A percentile compares a stretch with the other conserved stretches of the same genome.
Conservation (phyloP, 306 rosid species). For the Acacia crassicarpa region DNA sequence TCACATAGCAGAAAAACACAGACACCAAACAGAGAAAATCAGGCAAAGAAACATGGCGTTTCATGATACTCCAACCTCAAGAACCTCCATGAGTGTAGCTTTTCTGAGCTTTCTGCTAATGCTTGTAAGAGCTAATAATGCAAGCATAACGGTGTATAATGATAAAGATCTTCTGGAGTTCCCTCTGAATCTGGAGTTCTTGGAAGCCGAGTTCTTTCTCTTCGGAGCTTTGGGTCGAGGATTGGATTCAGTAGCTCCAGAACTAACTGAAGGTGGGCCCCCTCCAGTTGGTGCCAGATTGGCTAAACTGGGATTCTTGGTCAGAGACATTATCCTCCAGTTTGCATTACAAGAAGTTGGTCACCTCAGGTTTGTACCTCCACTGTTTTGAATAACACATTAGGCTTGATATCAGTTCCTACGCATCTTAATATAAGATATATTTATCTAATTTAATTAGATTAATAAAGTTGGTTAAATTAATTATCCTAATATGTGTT, state of each 20-base stretch:
- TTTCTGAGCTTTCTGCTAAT: conserved; percentile 9
- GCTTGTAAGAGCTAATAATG: neutral
- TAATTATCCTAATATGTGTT: too few relatives aligned
- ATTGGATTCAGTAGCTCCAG: conserved; percentile 54
- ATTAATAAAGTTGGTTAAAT: too few relatives aligned
- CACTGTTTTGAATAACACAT: neutral
- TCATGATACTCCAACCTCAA: neutral
- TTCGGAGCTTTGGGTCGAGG: conserved; percentile 65
- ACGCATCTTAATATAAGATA: too few relatives aligned
- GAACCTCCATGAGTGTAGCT: neutral
- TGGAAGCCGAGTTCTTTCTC: conserved; percentile 76
- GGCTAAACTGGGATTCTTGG: conserved; percentile 42
- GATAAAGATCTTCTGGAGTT: conserved; percentile 54
- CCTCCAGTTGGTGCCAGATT: conserved; percentile 57
- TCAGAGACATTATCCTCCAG: conserved; percentile 48
- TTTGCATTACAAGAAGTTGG: conserved; percentile 84
- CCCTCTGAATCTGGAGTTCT: conserved; percentile 61
- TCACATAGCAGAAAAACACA: neutral
- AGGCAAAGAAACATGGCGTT: conserved; percentile 29
- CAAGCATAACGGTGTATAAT: neutral
- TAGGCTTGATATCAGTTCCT: neutral
- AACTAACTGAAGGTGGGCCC: conserved; percentile 59
- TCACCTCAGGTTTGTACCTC: conserved; percentile 56
- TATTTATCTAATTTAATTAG: too few relatives aligned
- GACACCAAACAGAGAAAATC: neutral